phyloP scores from a whole-genome alignment of 2,329 filamentous ascomycete species.

The Penicillium oxalicum region DNA sequence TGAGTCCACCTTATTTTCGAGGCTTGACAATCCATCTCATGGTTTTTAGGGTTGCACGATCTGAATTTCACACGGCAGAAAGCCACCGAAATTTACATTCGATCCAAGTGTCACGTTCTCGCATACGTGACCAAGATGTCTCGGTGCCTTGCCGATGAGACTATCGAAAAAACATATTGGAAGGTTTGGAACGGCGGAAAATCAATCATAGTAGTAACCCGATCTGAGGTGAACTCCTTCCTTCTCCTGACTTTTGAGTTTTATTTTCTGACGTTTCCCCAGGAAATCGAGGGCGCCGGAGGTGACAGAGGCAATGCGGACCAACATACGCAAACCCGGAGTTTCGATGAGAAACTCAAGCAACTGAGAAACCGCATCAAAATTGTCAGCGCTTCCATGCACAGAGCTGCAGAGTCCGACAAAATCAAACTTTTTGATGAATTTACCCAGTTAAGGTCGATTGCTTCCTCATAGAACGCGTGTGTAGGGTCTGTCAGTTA shows the following conservation, averaged over 20 bases:
- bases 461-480: no score
- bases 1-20: background rate
- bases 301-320: background rate
- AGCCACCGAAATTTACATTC: constrained; percentile 19
- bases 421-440: no score
- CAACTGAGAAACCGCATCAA: background rate
- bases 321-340: background rate
- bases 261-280: background rate
- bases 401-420: no score
- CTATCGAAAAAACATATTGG: constrained; percentile 12
- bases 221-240: constrained; percentile 10
- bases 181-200: constrained; percentile 5
- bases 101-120: constrained; percentile 18
- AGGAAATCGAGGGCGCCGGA: background rate
- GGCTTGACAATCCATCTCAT: background rate
- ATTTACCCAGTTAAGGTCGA: no score
- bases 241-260: background rate
- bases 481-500: no score
- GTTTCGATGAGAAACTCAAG: background rate
- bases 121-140: constrained; percentile 17
- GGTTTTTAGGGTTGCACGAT: constrained; percentile 15
- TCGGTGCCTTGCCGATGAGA: constrained; percentile 15
- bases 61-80: constrained; percentile 17
- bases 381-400: no score
- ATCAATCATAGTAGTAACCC: constrained; percentile 16